Base-by-base conservation (phyloP, 805 yeast genomes). In the Isabelozyma pseudorhagii region DNA sequence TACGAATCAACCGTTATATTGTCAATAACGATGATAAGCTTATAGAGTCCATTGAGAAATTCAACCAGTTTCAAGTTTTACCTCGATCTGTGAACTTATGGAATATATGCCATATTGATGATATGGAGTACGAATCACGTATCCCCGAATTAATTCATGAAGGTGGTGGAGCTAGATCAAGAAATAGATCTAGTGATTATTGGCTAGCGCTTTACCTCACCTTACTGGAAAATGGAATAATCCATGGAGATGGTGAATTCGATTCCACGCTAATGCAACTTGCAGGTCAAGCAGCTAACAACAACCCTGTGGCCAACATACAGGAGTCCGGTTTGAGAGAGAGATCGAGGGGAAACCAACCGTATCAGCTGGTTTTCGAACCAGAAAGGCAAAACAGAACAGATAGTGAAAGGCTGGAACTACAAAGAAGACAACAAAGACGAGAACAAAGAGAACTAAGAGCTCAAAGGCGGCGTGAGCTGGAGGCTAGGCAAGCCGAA, bases 21-120 rank as follows among this genome's bases (percentile, higher is more conserved):
- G 56, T 62, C 17, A 53, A 54, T 41, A 54, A 51, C 38, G 45
- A 52, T 10, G 27, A 28, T 14, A 46, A 42, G 18, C 48, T 58
- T 6, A 39, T 31, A 7, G 47, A 18, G 13, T 28, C 46, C 4
- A 64, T 65, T 14, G 40, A 53, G 28, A 55, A 55, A 40, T 55
- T 65, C 46, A 46, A 47, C 21, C 50, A 50, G 15, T 59, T 54
- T 41, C 58, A 60, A 40, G 55, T 62, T 38, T 54, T 64, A 31
- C 67, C 69, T 5, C 25, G 49, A 13, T 43, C 51, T 28, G 50
- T 63, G 8, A 51, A 65, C 41, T 57, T 63, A 10, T 63, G 64
- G 60, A 43, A 53, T 15, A 52, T 65, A 6, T 54, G 54, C 31
- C 61, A 56, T 41, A 54, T 65, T 11, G 69, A 65, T 40, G 69